phyloP scores from a whole-genome alignment of 2,329 filamentous ascomycete genomes.

The Xenoacremonium recifei region DNA sequence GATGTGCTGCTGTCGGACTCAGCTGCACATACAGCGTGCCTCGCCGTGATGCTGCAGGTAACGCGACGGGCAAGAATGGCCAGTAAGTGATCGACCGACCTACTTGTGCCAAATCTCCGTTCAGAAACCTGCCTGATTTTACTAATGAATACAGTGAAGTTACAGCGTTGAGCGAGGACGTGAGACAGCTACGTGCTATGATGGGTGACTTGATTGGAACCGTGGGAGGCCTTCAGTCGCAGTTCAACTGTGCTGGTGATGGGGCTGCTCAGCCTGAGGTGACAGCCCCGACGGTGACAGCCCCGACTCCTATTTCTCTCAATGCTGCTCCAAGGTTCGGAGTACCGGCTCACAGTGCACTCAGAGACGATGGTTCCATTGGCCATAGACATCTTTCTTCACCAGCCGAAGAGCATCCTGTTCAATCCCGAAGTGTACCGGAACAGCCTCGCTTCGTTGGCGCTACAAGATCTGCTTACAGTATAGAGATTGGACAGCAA shows the following conservation, averaged over 20 bases:
- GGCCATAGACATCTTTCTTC: conserved; percentile 14
- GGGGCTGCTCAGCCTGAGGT: too few species aligned
- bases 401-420: conserved; percentile 14
- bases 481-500: conserved; percentile 33
- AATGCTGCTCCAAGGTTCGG: conserved; percentile 26
- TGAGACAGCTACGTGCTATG: conserved; percentile 29
- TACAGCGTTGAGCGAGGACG: conserved; percentile 27
- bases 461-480: conserved; percentile 33
- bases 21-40: conserved; percentile 25
- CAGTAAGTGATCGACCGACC: conserved; percentile 15
- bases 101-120: not conserved
- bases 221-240: too few species aligned
- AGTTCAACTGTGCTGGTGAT: too few species aligned
- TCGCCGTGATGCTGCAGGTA: too few species aligned
- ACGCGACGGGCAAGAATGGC: conserved; percentile 16
- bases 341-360: conserved; percentile 7
- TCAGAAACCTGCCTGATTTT: conserved; percentile 5
- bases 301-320: conserved; percentile 16
- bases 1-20: conserved; percentile 27
- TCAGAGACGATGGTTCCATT: conserved; percentile 12
- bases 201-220: too few species aligned
- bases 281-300: conserved; percentile 20
- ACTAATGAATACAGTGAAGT: conserved; percentile 13
- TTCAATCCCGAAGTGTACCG: conserved; percentile 24
- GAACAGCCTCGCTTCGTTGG: conserved; percentile 36